Conservation (phyloP, 352 stramenopile species). For the Globisporangium emineosum region DNA sequence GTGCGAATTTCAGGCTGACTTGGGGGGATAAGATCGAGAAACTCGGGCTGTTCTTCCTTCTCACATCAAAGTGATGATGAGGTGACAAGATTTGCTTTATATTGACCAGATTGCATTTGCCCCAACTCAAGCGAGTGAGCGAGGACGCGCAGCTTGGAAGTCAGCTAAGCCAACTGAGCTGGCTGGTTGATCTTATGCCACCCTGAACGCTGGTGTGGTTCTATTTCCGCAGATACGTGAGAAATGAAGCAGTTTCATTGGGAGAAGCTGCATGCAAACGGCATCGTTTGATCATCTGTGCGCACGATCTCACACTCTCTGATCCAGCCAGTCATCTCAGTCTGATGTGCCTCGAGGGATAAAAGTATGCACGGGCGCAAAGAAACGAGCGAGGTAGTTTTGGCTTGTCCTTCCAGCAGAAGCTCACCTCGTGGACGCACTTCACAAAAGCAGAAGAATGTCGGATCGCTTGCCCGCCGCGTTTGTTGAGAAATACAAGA, state of each 20-base stretch:
- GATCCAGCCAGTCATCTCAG: neutral
- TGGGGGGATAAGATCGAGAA: neutral
- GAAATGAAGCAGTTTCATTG: slow-evolving; percentile 5
- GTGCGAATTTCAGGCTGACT: neutral
- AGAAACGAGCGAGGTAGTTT: neutral
- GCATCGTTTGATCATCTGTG: neutral
- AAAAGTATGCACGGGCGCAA: slow-evolving; percentile 1
- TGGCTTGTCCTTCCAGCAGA: slow-evolving; percentile 1
- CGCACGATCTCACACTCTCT: neutral
- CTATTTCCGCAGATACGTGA: neutral
- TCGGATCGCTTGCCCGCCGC: slow-evolving; percentile 45
- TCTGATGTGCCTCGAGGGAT: neutral
- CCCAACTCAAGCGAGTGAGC: neutral
- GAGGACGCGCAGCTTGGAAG: neutral
- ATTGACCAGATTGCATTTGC: neutral
- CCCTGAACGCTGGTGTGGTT: neutral
- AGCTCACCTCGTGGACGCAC: neutral
- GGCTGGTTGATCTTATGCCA: neutral
- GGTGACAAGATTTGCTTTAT: slow-evolving; percentile 3
- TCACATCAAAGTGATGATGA: neutral
- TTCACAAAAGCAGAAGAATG: slow-evolving; percentile 30
- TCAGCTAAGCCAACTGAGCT: neutral
- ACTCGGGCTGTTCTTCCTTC: neutral
- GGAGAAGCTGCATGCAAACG: neutral
- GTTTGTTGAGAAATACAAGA: slow-evolving; percentile 79